Evolutionary conservation across 176 grass and related monocot species (phyloP).

Genomic region (Saccharum officinarum): DNA sequence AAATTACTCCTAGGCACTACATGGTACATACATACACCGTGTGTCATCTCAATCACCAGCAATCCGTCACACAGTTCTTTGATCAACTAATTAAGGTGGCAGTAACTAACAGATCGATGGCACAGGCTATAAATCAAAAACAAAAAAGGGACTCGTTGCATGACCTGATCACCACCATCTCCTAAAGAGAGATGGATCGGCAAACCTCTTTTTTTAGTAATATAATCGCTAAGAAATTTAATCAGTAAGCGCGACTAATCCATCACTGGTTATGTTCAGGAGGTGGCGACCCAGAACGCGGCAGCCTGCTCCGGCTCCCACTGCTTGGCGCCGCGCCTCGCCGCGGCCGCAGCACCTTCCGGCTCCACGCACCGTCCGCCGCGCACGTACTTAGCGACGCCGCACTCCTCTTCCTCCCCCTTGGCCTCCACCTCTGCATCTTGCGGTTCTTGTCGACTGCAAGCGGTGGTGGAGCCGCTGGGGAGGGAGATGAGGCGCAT

Average conservation of each 20-base stretch:
- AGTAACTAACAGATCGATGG: not conserved
- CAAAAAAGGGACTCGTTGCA: not conserved
- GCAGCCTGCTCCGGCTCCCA: conserved; percentile 25
- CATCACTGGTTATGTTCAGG: not conserved
- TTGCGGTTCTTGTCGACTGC: conserved; percentile 8
- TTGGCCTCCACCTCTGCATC: not conserved
- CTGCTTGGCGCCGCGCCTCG: conserved; percentile 15
- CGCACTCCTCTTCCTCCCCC: not conserved
- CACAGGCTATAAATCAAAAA: not conserved
- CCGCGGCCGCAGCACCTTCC: conserved; percentile 16
- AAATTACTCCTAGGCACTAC: not conserved
- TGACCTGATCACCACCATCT: not conserved
- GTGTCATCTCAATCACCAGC: not conserved
- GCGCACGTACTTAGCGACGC: conserved; percentile 40
- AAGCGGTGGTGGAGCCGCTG: not conserved
- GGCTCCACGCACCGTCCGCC: conserved; percentile 42
- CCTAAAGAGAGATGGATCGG: not conserved
- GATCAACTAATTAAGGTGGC: not conserved
- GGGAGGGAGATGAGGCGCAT: conserved; percentile 38
- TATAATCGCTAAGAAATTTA: not conserved
- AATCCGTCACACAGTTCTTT: not conserved
- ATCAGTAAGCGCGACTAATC: not conserved
- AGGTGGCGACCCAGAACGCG: conserved; percentile 37
- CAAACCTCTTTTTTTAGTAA: not conserved
- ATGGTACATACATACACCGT: not conserved